Evolutionary conservation across 495 filamentous ascomycete species (phyloP), one percentile per base, ranked within the genome.

Genomic region (Talaromyces ruber): DNA sequence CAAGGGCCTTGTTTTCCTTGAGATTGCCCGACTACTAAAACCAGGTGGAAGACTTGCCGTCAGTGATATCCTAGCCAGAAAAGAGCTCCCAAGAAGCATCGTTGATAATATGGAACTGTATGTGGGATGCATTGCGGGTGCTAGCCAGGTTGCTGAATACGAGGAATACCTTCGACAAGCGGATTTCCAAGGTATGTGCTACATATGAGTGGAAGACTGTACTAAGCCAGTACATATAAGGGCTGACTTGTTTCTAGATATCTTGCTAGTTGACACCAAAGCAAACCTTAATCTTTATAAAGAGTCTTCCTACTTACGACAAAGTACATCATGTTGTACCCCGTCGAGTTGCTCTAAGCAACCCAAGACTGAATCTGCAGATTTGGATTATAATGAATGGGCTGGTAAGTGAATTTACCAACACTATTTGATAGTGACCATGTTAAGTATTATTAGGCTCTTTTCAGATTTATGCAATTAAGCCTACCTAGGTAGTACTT

Each of bases 21-120:
- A 90, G 74, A 86, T 88, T 65, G 74, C 74, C 67, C 81, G 88
- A 7, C 63, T 91, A 8, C 71, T 89, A 14, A 82, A 82, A 67
- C 76, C 84, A 0, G 82, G 82, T 21, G 86, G 88, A 1, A 71
- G 86, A 25, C 70, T 89, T 22, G 87, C 84, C 5, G 72, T 91
- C 12, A 83, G 79, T n/a, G 87, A 90, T 68, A 85, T 89, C 62
- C 70, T 89, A 5, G 74, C 80, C 37, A 81, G 75, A 66, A 77
- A 81, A 66, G 63, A 69, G 21, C 71, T 88, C 12, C 79, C 84
- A 0, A 64, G 79, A 29, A 70, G 77, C 14, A 32, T 90, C 22
- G 71, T 66, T 18, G 72, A 69, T 2, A 70, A 81, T 70, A 66
- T 83, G 18, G 75, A 79, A 22, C 65, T 85, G 51, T 84, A 87